A percentile compares a stretch with the other conserved stretches of the same genome.
These are phyloP conservation scores for Neurospora sublineolata DNA, from an alignment of 495 filamentous ascomycete genomes.

Conservation along the genomic window DNA sequence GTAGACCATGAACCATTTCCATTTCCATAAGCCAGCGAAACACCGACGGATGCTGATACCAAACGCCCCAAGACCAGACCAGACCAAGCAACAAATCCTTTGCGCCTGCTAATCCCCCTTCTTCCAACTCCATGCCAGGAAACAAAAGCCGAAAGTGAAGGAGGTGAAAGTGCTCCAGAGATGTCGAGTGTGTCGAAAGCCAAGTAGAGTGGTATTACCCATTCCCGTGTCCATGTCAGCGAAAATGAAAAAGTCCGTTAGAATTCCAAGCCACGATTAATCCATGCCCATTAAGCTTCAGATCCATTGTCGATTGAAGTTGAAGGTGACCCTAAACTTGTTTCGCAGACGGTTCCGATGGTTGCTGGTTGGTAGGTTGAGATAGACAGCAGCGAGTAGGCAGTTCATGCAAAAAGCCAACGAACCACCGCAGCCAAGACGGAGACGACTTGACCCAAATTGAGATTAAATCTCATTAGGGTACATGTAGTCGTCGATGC, in stretches of 20 bases:
- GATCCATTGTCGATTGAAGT: not conserved
- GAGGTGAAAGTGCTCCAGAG: not conserved
- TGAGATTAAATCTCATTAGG: not conserved
- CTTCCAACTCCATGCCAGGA: not conserved
- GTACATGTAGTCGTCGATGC: not conserved
- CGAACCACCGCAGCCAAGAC: not conserved
- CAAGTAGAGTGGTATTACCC: not conserved
- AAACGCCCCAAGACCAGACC: not conserved
- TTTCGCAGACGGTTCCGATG: not conserved
- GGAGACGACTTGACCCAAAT: not conserved
- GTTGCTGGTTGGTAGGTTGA: not conserved
- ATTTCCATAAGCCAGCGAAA: not conserved
- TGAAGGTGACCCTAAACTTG: not conserved
- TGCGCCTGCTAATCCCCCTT: not conserved
- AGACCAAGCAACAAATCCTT: not conserved
- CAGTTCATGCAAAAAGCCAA: not conserved
- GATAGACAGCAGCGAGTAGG: not conserved
- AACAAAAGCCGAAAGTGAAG: not conserved
- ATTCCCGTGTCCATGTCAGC: not conserved
- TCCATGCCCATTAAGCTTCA: not conserved
- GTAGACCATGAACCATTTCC: not conserved
- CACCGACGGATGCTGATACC: not conserved
- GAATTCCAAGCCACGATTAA: not conserved
- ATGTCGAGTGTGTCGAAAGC: not conserved
- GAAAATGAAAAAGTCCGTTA: not conserved